Percentiles rank a stretch among this genome's conserved stretches.
Conservation (phyloP, 1,139 yeast species). For the Lodderomyces metapsilosis region DNA sequence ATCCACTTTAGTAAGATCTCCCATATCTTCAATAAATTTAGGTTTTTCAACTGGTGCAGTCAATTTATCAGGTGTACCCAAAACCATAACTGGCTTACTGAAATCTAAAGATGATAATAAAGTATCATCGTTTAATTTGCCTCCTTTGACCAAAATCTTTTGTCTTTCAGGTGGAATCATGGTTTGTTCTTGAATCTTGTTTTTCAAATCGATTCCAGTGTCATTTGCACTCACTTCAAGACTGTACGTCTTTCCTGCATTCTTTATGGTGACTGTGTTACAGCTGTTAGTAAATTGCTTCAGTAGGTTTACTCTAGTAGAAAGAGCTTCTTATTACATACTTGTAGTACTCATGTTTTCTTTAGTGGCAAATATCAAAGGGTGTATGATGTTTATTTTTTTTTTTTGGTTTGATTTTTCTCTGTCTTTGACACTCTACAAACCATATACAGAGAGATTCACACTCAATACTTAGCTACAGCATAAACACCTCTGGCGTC, state of each 20-base stretch:
- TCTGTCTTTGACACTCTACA: too few species aligned
- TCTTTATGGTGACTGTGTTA: constrained; percentile 55
- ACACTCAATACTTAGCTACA: too few species aligned
- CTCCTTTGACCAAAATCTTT: constrained; percentile 85
- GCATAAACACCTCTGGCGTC: too few species aligned
- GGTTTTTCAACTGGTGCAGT: constrained; percentile 54
- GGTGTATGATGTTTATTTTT: neutral
- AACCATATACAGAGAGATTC: too few species aligned
- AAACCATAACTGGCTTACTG: constrained; percentile 78
- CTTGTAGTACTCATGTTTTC: constrained; percentile 4
- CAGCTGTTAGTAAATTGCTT: constrained; percentile 9
- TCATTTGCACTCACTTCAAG: constrained; percentile 57
- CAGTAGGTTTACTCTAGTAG: neutral
- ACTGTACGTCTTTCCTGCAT: constrained; percentile 81
- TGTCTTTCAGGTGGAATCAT: constrained; percentile 86
- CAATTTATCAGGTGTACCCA: constrained; percentile 85
- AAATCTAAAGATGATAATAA: constrained; percentile 44
- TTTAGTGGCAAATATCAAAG: constrained; percentile 6
- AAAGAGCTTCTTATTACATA: neutral
- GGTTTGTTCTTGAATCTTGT: constrained; percentile 69
- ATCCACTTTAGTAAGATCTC: constrained; percentile 36
- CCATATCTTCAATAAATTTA: constrained; percentile 69
- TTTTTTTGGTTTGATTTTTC: neutral
- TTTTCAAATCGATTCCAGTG: constrained; percentile 69
- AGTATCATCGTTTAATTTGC: constrained; percentile 74